Conservation (phyloP, 306 rosid species). For the Delonix regia region DNA sequence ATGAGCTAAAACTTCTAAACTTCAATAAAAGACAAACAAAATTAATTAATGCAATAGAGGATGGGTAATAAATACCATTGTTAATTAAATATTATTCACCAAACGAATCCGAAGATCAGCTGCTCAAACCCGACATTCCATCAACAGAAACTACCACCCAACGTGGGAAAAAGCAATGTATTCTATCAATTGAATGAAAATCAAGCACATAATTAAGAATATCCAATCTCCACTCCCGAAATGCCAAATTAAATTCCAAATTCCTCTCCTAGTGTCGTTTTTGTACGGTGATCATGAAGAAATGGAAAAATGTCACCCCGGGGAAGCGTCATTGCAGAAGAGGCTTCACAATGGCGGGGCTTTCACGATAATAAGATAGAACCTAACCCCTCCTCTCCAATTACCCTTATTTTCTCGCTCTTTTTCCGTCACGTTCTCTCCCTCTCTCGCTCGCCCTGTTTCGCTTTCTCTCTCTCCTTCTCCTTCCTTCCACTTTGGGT, state of each 20-base stretch:
- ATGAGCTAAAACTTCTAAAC: not conserved
- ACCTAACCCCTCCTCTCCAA: slow-evolving; percentile 60
- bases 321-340: slow-evolving; percentile 63
- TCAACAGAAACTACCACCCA: slow-evolving; percentile 41
- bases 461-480: not conserved
- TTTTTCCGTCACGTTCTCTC: not conserved
- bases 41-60: slow-evolving; percentile 1
- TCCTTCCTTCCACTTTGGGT: not conserved
- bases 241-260: slow-evolving; percentile 5
- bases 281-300: not conserved
- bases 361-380: slow-evolving; percentile 40
- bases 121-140: slow-evolving; percentile 52
- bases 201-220: slow-evolving; percentile 35
- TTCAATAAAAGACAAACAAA: not conserved
- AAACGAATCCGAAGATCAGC: slow-evolving; percentile 48
- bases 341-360: slow-evolving; percentile 50
- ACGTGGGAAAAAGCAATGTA: slow-evolving; percentile 37
- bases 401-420: slow-evolving; percentile 42
- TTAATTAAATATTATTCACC: slow-evolving; percentile 30
- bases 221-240: slow-evolving; percentile 35
- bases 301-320: slow-evolving; percentile 27
- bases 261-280: not conserved
- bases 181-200: slow-evolving; percentile 19
- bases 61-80: slow-evolving; percentile 57
- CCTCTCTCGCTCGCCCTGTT: not conserved